Evolutionary conservation across 441 rosid species (phyloP).

Genomic region (Raphanus hybrid): DNA sequence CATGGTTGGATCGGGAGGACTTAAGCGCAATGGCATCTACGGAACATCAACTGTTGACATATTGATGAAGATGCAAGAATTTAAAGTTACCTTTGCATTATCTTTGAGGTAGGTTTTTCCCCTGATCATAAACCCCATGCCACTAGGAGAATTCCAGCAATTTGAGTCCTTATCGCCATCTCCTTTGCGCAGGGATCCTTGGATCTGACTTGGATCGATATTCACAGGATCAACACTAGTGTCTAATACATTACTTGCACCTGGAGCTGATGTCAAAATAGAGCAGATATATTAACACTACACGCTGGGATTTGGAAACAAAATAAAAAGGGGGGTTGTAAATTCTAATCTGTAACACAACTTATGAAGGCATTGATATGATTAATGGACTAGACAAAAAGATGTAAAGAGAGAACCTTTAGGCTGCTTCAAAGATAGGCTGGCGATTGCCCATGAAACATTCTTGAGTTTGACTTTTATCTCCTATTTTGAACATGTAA

Average conservation of each 20-base stretch:
- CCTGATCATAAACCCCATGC: conserved; percentile 90
- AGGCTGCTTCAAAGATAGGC: conserved; percentile 70
- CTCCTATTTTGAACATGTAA: conserved; percentile 54
- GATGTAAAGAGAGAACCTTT: conserved; percentile 59
- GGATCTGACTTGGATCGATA: conserved; percentile 67
- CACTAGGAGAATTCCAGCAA: conserved; percentile 96
- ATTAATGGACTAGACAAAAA: conserved; percentile 21
- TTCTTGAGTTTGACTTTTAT: conserved; percentile 80
- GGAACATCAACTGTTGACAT: conserved; percentile 23
- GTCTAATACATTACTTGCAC: conserved; percentile 75
- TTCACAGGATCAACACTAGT: conserved; percentile 50
- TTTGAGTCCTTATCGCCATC: conserved; percentile 71
- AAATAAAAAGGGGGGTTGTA: background rate
- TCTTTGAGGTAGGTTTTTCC: conserved; percentile 95
- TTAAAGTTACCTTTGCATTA: conserved; percentile 65
- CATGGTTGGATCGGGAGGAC: conserved; percentile 10
- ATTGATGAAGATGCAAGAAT: conserved; percentile 19
- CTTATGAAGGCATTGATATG: conserved; percentile 13
- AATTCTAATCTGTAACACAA: conserved; percentile 14
- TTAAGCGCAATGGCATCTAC: conserved; percentile 3
- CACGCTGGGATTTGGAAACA: background rate
- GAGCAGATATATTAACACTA: conserved; percentile 36
- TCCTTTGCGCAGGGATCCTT: conserved; percentile 67
- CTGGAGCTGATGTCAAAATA: conserved; percentile 54
- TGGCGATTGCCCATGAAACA: conserved; percentile 88